Conservation (phyloP, 139 green algal genomes). For the Trebouxia sp. region DNA sequence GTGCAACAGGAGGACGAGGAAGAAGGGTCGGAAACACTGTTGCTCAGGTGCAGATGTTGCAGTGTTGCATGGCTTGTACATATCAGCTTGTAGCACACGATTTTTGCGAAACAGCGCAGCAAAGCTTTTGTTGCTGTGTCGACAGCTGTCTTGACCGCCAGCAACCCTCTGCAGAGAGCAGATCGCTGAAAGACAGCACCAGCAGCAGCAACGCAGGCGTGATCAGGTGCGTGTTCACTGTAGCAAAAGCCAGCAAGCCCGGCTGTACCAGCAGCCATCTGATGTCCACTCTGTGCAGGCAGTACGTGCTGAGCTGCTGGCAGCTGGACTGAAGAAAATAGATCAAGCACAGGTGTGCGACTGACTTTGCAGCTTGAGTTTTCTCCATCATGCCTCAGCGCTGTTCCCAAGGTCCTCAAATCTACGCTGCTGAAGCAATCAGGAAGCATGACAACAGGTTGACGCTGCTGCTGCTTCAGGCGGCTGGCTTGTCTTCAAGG, state of each 20-base stretch:
- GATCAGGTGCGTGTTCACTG: neutral
- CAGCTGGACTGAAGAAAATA: slow-evolving; percentile 5
- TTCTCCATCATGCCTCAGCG: neutral
- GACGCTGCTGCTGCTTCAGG: neutral
- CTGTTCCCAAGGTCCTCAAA: neutral
- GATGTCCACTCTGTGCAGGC: neutral
- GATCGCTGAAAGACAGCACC: neutral
- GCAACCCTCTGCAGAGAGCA: neutral
- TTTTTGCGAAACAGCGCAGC: neutral
- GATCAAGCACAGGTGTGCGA: neutral
- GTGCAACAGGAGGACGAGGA: neutral
- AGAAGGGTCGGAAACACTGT: neutral
- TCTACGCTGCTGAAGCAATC: neutral
- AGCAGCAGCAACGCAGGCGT: slow-evolving; percentile 24
- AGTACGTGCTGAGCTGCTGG: neutral
- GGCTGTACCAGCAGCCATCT: neutral
- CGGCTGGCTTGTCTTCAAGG: neutral
- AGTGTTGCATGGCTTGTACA: no score
- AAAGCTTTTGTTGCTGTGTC: neutral
- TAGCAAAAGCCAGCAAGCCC: neutral
- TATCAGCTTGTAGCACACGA: no score
- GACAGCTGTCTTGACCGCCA: neutral
- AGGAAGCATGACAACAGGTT: neutral
- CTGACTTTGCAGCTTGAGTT: neutral
- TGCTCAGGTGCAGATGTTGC: neutral